Evolutionary conservation across 1,284 basidiomycete genomes (phyloP), one percentile per base, ranked within the genome.

Genomic region (Sutorius eximius): DNA sequence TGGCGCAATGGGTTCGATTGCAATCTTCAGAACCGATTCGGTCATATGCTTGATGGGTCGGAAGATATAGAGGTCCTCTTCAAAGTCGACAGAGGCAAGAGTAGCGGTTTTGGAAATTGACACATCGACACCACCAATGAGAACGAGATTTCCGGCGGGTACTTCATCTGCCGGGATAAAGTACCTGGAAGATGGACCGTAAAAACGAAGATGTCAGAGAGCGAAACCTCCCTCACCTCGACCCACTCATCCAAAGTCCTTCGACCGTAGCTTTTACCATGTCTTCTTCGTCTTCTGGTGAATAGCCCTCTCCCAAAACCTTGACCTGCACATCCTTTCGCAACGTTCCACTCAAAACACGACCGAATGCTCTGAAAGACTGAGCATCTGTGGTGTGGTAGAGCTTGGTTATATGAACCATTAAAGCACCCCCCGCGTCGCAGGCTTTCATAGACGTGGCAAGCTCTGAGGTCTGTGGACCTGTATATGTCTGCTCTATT

Each of bases 201-300:
- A 66, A 60, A 34, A 58, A 33, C 5, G 57, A 56, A 45, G 18
- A 38, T 41, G 40, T 13, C 9, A 29, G 43, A 49, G 22, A 47
- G 49, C 32, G 29, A 46, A 15, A 11, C 15, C 5, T n/a, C 16
- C 61, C 75, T 60, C 55, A 94, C 86, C 97, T 82, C 20, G 95
- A 86, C 77, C 98, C 91, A 70, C 83, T 85, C 58, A 98, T 85
- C 88, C 93, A 93, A 33, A 98, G 79, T 56, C 88, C 87, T 62
- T 97, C 94, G 7, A 98, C 84, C 3, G 78, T 82, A n/a, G 85
- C 87, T 59, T 87, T 85, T 67, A 89, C 83, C 93, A 98, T 96
- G 69, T 99, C 97, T 74, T 99, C 97, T 73, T 99, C 96, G 67
- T 99, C 97, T 66, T 98, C 95, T 13, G 91, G 89, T 11, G 95